phyloP scores from a whole-genome alignment of 495 filamentous ascomycete genomes.

The Thermochaetoides thermophila region DNA sequence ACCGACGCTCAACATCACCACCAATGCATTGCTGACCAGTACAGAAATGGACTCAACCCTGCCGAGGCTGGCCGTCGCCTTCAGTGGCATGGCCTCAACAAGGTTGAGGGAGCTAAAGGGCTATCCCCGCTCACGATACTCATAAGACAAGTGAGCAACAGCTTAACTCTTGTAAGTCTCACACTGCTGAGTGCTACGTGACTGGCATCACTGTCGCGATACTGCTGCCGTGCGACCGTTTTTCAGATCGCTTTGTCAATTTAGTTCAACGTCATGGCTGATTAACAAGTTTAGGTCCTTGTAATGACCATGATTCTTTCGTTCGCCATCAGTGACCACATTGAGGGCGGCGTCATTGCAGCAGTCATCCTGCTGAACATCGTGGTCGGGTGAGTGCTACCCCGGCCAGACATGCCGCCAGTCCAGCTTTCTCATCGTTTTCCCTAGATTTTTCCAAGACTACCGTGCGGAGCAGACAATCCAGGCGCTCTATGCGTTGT shows the following conservation, averaged over 20 bases:
- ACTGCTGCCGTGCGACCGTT: slow-evolving; percentile 1
- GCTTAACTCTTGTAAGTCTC: slow-evolving; percentile 24
- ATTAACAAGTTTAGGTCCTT: slow-evolving; percentile 40
- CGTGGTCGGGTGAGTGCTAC: slow-evolving; percentile 31
- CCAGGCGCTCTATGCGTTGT: slow-evolving; percentile 60
- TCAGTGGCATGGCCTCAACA: slow-evolving; percentile 34
- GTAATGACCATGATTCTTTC: slow-evolving; percentile 72
- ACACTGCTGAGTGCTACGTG: too few relatives aligned
- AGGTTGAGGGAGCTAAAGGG: slow-evolving; percentile 34
- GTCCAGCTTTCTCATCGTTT: neutral
- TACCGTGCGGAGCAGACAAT: slow-evolving; percentile 80
- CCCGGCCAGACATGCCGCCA: neutral
- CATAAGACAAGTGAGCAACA: slow-evolving; percentile 41
- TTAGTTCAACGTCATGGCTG: too few relatives aligned
- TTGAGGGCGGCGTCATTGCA: slow-evolving; percentile 73
- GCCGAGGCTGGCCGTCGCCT: slow-evolving; percentile 30
- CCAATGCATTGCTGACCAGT: too few relatives aligned
- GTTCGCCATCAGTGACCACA: slow-evolving; percentile 64
- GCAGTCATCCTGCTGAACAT: slow-evolving; percentile 78
- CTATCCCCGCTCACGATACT: slow-evolving; percentile 41
- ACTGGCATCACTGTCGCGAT: neutral
- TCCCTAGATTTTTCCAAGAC: slow-evolving; percentile 56
- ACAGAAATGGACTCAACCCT: slow-evolving; percentile 26
- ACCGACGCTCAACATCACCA: too few relatives aligned
- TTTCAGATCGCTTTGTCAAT: too few relatives aligned